Percentiles rank a stretch among this genome's conserved stretches.
Evolutionary conservation across 257 asterid genomes (phyloP).

Genomic region (Parsonsia alboflavescens): DNA sequence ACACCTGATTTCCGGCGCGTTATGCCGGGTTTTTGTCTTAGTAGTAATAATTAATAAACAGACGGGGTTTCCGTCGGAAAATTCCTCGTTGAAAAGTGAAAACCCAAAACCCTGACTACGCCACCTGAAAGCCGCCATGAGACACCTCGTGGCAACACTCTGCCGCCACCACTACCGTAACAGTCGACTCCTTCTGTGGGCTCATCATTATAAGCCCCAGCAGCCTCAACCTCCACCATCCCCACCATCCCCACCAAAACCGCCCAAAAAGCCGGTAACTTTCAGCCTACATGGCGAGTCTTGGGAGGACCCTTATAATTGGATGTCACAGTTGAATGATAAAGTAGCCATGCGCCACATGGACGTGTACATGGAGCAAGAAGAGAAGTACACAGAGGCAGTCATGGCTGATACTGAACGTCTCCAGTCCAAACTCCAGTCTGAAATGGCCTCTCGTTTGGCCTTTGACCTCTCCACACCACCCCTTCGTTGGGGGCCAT

Average conservation of each 20-base stretch:
- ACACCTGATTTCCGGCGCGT: no score
- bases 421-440: conserved; percentile 73
- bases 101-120: conserved; percentile 17
- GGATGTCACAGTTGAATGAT: conserved; percentile 91
- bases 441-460: conserved; percentile 82
- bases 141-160: conserved; percentile 50
- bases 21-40: no score
- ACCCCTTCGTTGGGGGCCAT: conserved; percentile 87
- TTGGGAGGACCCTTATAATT: conserved; percentile 79
- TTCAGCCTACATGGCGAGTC: conserved; percentile 71
- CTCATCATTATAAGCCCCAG: conserved; percentile 66
- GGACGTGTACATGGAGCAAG: conserved; percentile 97
- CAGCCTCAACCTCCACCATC: conserved; percentile 59
- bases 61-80: no score
- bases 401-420: conserved; percentile 75
- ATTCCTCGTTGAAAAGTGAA: not conserved
- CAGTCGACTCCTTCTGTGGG: conserved; percentile 29
- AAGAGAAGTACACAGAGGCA: conserved; percentile 95
- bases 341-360: conserved; percentile 95
- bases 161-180: conserved; percentile 29
- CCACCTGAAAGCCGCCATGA: conserved; percentile 41
- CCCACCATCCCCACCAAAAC: conserved; percentile 74
- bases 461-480: conserved; percentile 78
- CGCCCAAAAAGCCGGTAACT: conserved; percentile 70
- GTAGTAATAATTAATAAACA: no score